Evolutionary conservation across 208 protist genomes (phyloP).

Genomic region (Acanthamoeba pearcei): DNA sequence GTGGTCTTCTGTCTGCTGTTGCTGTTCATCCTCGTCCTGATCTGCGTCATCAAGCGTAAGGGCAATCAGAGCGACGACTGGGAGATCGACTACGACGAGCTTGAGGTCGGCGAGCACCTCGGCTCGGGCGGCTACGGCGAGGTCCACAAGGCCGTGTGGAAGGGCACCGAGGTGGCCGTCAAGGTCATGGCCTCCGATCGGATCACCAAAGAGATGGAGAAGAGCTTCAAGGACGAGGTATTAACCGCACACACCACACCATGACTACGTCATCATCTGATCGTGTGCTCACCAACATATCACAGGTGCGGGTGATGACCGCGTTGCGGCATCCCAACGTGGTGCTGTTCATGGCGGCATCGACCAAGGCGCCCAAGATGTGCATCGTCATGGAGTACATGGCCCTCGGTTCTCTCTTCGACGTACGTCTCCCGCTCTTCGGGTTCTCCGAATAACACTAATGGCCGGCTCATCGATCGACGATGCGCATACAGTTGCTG

Average conservation of each 20-base stretch:
- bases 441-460: no score
- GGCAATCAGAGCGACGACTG: constrained; percentile 49
- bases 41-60: neutral
- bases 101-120: constrained; percentile 28
- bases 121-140: constrained; percentile 53
- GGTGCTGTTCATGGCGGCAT: constrained; percentile 83
- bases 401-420: constrained; percentile 12
- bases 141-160: constrained; percentile 49
- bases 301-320: constrained; percentile 81
- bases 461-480: no score
- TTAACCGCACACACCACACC: no score
- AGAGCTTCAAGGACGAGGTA: constrained; percentile 69
- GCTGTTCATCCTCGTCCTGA: neutral
- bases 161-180: constrained; percentile 69
- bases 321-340: constrained; percentile 82
- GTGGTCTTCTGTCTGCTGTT: neutral
- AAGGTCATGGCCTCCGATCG: constrained; percentile 39
- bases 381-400: constrained; percentile 70
- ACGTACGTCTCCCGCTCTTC: neutral
- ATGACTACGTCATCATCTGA: no score
- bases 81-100: constrained; percentile 70
- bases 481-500: constrained; percentile 36
- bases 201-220: constrained; percentile 28
- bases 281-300: neutral
- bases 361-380: constrained; percentile 37